Conservation (phyloP, 2,329 filamentous ascomycete genomes). For the Fusarium goolgardi region DNA sequence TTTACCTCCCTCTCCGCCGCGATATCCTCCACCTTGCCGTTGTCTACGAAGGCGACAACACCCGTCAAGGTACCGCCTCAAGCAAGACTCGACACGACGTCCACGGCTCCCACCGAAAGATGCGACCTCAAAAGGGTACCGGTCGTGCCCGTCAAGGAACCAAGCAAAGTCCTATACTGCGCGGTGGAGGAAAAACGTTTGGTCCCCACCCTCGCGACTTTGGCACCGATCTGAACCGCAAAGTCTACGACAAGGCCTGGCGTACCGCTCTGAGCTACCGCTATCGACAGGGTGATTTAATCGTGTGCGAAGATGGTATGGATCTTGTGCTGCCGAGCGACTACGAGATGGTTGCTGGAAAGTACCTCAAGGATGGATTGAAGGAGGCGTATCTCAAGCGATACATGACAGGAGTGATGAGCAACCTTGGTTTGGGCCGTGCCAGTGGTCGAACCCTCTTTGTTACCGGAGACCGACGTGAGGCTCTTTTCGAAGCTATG, state of each 20-base stretch:
- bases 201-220: constrained; percentile 96
- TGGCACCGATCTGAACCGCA: constrained; percentile 81
- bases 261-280: constrained; percentile 93
- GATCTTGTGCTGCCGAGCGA: constrained; percentile 70
- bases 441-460: constrained; percentile 78
- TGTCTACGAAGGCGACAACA: constrained; percentile 89
- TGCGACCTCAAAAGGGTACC: constrained; percentile 87
- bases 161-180: constrained; percentile 82
- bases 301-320: constrained; percentile 83
- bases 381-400: constrained; percentile 68
- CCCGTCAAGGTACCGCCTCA: constrained; percentile 86
- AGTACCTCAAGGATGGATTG: constrained; percentile 60
- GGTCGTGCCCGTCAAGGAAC: constrained; percentile 83
- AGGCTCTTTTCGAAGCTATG: constrained; percentile 75
- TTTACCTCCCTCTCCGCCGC: constrained; percentile 85
- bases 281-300: constrained; percentile 85
- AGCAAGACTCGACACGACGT: constrained; percentile 87
- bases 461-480: constrained; percentile 71
- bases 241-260: constrained; percentile 96
- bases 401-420: constrained; percentile 75
- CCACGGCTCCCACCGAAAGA: constrained; percentile 83
- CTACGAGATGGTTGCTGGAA: constrained; percentile 58
- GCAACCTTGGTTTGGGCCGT: constrained; percentile 75
- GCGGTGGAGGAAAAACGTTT: constrained; percentile 87
- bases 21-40: constrained; percentile 95